Conservation (phyloP, 768 basidiomycete genomes). For the Terana coerulea region DNA sequence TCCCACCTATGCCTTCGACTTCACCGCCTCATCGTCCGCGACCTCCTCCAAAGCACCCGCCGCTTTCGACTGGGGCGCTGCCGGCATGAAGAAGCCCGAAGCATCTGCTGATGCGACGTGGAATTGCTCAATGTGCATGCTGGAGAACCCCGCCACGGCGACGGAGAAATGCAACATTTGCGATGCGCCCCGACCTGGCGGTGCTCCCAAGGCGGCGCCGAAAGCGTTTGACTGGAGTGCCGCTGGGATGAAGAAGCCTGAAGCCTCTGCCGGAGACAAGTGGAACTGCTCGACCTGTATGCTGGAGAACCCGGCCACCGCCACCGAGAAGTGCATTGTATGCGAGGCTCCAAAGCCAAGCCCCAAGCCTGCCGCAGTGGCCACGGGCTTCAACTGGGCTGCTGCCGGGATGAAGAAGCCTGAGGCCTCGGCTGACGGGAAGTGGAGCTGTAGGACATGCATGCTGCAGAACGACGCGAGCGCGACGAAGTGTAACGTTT, state of each 20-base stretch:
- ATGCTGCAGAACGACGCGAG: constrained; percentile 33
- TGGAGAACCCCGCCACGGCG: constrained; percentile 33
- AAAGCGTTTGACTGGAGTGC: constrained; percentile 44
- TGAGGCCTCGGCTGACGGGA: constrained; percentile 18
- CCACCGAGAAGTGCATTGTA: constrained; percentile 39
- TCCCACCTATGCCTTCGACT: constrained; percentile 39
- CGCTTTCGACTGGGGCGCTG: constrained; percentile 45
- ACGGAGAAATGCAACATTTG: constrained; percentile 45
- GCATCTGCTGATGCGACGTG: constrained; percentile 32
- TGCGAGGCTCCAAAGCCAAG: constrained; percentile 35
- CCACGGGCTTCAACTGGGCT: constrained; percentile 38
- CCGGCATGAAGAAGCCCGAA: constrained; percentile 47
- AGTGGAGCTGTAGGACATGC: constrained; percentile 60
- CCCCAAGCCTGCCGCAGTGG: not conserved
- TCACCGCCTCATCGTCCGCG: constrained; percentile 19
- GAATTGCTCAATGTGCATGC: constrained; percentile 51
- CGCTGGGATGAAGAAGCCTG: constrained; percentile 50
- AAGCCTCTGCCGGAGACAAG: constrained; percentile 17
- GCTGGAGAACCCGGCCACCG: constrained; percentile 34
- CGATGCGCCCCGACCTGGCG: constrained; percentile 30
- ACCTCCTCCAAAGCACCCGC: constrained; percentile 10
- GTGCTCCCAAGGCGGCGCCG: constrained; percentile 11
- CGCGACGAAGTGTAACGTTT: constrained; percentile 40
- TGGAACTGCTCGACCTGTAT: constrained; percentile 59
- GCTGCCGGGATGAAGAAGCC: constrained; percentile 56